A percentile compares a stretch with the other conserved stretches of the same genome.
Conservation (phyloP, 495 filamentous ascomycete species). For the Penicillium odoratum region DNA sequence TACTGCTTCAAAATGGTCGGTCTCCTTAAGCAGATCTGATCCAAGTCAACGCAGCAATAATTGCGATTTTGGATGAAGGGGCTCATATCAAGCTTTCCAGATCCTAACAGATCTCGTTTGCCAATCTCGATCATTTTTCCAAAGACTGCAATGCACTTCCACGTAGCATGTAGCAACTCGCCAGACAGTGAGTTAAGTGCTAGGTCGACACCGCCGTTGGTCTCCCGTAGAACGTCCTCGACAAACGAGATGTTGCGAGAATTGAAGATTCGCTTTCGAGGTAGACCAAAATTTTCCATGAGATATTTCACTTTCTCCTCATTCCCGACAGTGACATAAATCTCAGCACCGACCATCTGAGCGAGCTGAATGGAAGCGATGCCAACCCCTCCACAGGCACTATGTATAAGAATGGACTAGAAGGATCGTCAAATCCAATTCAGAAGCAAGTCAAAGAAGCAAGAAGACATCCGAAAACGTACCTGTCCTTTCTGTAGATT, state of each 20-base stretch:
- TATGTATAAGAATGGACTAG: slow-evolving; percentile 15
- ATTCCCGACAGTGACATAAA: slow-evolving; percentile 37
- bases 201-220: slow-evolving; percentile 22
- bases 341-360: slow-evolving; percentile 20
- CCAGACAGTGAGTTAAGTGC: slow-evolving; percentile 29
- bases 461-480: too few species aligned
- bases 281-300: slow-evolving; percentile 12
- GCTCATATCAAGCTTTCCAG: slow-evolving; percentile 28
- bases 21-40: slow-evolving; percentile 6
- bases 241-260: slow-evolving; percentile 6
- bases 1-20: slow-evolving; percentile 7
- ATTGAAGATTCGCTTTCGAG: slow-evolving; percentile 22
- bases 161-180: slow-evolving; percentile 23
- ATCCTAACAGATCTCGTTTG: slow-evolving; percentile 31
- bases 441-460: too few species aligned
- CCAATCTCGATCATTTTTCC: slow-evolving; percentile 38
- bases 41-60: slow-evolving; percentile 23
- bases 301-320: slow-evolving; percentile 37
- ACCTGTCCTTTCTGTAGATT: slow-evolving; percentile 21
- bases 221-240: slow-evolving; percentile 5
- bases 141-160: slow-evolving; percentile 26
- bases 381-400: slow-evolving; percentile 28
- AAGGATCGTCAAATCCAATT: background rate
- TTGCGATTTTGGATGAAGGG: slow-evolving; percentile 33
- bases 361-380: slow-evolving; percentile 26